Base-by-base conservation (phyloP, 2,329 filamentous ascomycete species). In the Sporothrix pallida region DNA sequence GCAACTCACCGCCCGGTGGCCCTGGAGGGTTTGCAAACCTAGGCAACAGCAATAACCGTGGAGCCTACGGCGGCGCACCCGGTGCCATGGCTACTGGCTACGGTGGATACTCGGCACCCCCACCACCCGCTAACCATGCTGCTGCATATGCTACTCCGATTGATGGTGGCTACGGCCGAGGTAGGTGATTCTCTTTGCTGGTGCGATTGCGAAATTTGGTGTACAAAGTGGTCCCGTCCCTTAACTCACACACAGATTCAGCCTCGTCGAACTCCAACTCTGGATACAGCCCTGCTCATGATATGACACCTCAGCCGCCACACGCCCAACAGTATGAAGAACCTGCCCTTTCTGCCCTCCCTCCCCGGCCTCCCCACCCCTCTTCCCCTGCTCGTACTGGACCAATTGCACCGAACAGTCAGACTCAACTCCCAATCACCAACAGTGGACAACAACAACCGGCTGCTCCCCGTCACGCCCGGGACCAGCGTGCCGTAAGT, bases 61-160 rank as follows among this genome's bases (percentile, higher is more conserved):
- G 68, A 13, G 52, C 10, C 0, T 74, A 72, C 48, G 69, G 62
- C 37, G 54, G 23, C 58, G 60, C 54, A 13, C 52, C 71, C 44
- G 60, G 12, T 26, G 71, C 62, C 15, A 63, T 62, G 63, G 85
- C 86, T 76, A 88, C 87, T 77, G 87, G 87, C 83, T 88, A 88
- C 85, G 87, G 88, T 88, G 86, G 86, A 86, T 90, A 87, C 83
- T 79, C 77, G 78, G 81, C 79, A 78, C 78, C 79, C 74, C 42
- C 74, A 2, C n/a, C 23, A 7, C 23, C 72, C 15, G 20, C 23
- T 13, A 72, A 75, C 74, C 76, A 75, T 76, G 73, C 72, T 60
- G 72, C 73, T 23, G 75, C 76, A 71, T 75, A 72, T 15, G 58
- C 62, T 5, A 74, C 71, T 17, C 73, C 76, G 1, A 73, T 77